Evolutionary conservation across 495 filamentous ascomycete species (phyloP).

Genomic region (Collariella sp.): DNA sequence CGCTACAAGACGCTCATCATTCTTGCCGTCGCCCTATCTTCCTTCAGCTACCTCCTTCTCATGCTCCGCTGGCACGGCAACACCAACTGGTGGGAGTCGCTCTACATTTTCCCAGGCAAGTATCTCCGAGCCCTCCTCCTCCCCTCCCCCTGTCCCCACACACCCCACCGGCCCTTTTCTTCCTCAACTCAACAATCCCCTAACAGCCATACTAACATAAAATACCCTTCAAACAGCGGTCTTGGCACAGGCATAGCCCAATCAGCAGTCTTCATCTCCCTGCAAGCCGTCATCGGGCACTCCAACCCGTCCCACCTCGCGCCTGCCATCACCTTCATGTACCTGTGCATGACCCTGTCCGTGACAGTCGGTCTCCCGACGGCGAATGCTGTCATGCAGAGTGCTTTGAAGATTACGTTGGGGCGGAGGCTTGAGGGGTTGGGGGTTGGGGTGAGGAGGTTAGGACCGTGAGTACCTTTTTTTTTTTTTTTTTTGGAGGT

Average conservation of each 20-base stretch:
- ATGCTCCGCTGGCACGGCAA: slow-evolving; percentile 55
- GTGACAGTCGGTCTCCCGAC: slow-evolving; percentile 45
- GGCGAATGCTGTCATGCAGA: slow-evolving; percentile 38
- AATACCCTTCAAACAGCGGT: slow-evolving; percentile 22
- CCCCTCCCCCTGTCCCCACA: not conserved
- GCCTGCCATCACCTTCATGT: slow-evolving; percentile 47
- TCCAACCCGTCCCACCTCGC: slow-evolving; percentile 46
- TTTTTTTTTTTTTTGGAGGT: not conserved
- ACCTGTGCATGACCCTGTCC: slow-evolving; percentile 43
- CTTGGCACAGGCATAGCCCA: slow-evolving; percentile 49
- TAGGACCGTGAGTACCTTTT: slow-evolving; percentile 15
- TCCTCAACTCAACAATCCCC: slow-evolving; percentile 12
- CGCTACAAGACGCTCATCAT: slow-evolving; percentile 50
- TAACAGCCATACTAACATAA: not conserved
- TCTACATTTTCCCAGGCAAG: slow-evolving; percentile 53
- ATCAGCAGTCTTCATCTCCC: slow-evolving; percentile 47
- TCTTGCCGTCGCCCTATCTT: slow-evolving; percentile 42
- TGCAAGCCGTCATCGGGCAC: slow-evolving; percentile 42
- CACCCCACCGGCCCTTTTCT: slow-evolving; percentile 19
- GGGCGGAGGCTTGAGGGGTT: slow-evolving; percentile 14
- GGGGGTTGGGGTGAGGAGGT: slow-evolving; percentile 11
- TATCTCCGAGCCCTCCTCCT: not conserved
- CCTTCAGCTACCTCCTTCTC: slow-evolving; percentile 45
- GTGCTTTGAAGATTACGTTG: slow-evolving; percentile 20
- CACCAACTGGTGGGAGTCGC: slow-evolving; percentile 49